Percentiles rank a stretch among this genome's conserved stretches.
Evolutionary conservation across 305 asterid genomes (phyloP).

Genomic region (Andrographis paniculata): DNA sequence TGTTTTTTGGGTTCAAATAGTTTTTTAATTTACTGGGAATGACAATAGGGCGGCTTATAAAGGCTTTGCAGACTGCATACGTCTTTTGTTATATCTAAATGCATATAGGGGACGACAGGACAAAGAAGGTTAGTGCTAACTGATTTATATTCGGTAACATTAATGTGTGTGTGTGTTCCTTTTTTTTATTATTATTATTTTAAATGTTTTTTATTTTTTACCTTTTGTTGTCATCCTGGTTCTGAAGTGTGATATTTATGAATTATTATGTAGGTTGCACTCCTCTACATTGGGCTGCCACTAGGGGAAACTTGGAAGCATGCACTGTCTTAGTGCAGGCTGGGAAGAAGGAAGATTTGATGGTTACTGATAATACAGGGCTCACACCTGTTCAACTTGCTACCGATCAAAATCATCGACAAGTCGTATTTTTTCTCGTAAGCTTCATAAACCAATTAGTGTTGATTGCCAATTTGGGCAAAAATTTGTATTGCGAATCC

Average conservation of each 20-base stretch:
- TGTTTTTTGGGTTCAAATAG: constrained; percentile 9
- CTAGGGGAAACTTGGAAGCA: constrained; percentile 91
- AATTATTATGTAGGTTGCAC: constrained; percentile 63
- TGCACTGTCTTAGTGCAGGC: constrained; percentile 98
- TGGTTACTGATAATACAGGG: constrained; percentile 77
- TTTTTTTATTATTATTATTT: no score
- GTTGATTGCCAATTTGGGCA: neutral
- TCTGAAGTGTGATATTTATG: constrained; percentile 14
- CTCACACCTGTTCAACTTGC: constrained; percentile 98
- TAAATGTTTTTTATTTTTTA: no score
- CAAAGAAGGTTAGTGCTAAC: constrained; percentile 62
- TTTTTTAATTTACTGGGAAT: constrained; percentile 20
- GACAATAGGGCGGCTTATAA: constrained; percentile 94
- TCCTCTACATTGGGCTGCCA: constrained; percentile 98
- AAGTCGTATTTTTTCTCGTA: constrained; percentile 98
- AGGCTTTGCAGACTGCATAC: constrained; percentile 94
- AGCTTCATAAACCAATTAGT: constrained; percentile 31
- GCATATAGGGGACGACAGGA: constrained; percentile 90
- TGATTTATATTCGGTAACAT: constrained; percentile 11
- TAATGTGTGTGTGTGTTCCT: no score
- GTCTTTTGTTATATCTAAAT: constrained; percentile 81
- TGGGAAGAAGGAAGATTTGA: constrained; percentile 92
- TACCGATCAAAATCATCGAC: constrained; percentile 86
- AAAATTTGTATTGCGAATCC: no score
- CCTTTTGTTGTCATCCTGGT: constrained; percentile 21